These are phyloP conservation scores for Rhodotorula paludigena DNA, from an alignment of 768 basidiomycete genomes.

Conservation along the genomic window DNA sequence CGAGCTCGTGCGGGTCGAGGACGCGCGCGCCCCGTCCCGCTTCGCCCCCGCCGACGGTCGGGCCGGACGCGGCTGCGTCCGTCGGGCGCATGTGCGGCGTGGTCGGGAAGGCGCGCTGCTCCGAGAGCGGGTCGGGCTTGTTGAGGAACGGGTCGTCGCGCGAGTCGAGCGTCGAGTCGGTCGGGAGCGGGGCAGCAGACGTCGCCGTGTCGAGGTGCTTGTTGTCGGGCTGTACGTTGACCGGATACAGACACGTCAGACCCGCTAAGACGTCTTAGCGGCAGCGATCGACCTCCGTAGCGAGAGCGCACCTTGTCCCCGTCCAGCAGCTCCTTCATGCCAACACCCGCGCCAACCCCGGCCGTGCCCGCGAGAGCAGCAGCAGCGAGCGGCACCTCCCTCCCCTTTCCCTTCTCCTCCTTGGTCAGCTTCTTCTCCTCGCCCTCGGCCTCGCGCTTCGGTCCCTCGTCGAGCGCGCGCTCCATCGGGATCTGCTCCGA, in stretches of 20 bases:
- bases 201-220: background rate
- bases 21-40: background rate
- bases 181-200: background rate
- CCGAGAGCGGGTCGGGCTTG: background rate
- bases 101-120: conserved; percentile 13
- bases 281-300: too few species aligned
- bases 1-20: conserved; percentile 21
- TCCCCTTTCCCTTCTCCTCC: conserved; percentile 22
- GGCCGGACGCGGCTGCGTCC: conserved; percentile 1
- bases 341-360: background rate
- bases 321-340: conserved; percentile 3
- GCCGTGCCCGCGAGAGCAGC: conserved; percentile 7
- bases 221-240: too few species aligned
- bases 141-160: too few species aligned
- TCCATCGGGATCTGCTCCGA: background rate
- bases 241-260: background rate
- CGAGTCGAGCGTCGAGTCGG: background rate
- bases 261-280: too few species aligned
- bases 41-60: background rate
- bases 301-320: conserved; percentile 6
- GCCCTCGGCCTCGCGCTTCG: background rate
- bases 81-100: conserved; percentile 8
- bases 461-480: background rate
- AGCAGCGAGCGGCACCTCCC: conserved; percentile 12
- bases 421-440: background rate